A percentile compares a stretch with the other conserved stretches of the same genome.
phyloP scores from a whole-genome alignment of 495 filamentous ascomycete species.

The Aspergillus mulundensis region DNA sequence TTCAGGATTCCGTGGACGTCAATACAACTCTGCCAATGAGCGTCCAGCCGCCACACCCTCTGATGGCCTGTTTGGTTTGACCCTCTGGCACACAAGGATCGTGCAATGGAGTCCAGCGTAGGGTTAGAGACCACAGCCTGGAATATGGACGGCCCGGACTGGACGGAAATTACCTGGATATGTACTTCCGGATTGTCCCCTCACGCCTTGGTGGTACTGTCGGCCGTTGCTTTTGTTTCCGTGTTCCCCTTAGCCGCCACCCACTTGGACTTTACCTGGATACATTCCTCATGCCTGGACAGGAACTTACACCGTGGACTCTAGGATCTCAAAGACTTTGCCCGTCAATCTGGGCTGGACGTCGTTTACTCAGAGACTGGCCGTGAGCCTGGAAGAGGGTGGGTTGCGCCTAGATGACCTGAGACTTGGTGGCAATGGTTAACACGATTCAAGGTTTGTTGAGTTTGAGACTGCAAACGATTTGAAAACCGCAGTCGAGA shows the following conservation, averaged over 20 bases:
- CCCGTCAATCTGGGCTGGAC: slow-evolving; percentile 91
- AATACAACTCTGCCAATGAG: slow-evolving; percentile 14
- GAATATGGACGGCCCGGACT: neutral
- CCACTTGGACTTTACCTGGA: slow-evolving; percentile 24
- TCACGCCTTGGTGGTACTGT: neutral
- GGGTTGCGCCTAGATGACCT: slow-evolving; percentile 33
- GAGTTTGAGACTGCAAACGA: slow-evolving; percentile 94
- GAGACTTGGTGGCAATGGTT: slow-evolving; percentile 19
- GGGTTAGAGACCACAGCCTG: neutral
- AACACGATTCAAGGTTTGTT: slow-evolving; percentile 69
- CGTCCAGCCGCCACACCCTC: slow-evolving; percentile 25
- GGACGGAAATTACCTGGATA: slow-evolving; percentile 15
- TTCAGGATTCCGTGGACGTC: slow-evolving; percentile 35
- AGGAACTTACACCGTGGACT: slow-evolving; percentile 38
- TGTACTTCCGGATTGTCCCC: neutral
- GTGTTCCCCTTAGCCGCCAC: slow-evolving; percentile 2
- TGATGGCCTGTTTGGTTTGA: neutral
- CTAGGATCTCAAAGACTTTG: slow-evolving; percentile 99
- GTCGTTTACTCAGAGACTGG: slow-evolving; percentile 97
- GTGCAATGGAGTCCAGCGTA: slow-evolving; percentile 3
- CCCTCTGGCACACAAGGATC: neutral
- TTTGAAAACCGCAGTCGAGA: slow-evolving; percentile 84
- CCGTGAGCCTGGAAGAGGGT: slow-evolving; percentile 93
- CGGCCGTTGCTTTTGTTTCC: neutral
- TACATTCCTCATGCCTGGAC: slow-evolving; percentile 32